phyloP scores from a whole-genome alignment of 208 protist species.

The Crithidia brevicula region DNA sequence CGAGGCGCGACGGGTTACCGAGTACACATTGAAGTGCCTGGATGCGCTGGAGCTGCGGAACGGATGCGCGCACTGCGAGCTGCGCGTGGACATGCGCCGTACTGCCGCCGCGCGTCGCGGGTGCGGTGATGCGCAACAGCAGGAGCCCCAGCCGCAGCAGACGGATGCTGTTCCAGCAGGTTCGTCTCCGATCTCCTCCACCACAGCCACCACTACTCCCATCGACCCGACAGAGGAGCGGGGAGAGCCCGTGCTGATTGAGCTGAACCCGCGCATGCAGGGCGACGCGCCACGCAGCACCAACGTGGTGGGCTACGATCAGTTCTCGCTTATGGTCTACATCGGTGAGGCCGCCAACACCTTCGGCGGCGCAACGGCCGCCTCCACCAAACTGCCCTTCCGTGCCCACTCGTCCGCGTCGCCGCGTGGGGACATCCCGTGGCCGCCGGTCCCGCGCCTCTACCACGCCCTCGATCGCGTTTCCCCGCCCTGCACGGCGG shows the following conservation, averaged over 20 bases:
- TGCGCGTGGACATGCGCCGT: constrained; percentile 71
- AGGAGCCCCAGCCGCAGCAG: background rate
- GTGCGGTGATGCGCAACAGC: background rate
- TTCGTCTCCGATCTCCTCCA: background rate
- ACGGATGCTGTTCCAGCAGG: background rate
- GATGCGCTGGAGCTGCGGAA: constrained; percentile 77
- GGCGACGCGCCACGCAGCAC: constrained; percentile 76
- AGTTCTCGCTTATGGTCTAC: constrained; percentile 79
- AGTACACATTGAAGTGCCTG: constrained; percentile 78
- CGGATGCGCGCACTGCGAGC: constrained; percentile 84
- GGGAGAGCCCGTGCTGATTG: constrained; percentile 81
- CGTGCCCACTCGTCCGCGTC: background rate
- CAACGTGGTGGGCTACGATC: constrained; percentile 79
- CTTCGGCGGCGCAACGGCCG: constrained; percentile 38
- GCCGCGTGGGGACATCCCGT: constrained; percentile 44
- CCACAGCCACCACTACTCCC: background rate
- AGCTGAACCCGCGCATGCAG: constrained; percentile 87
- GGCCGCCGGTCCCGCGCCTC: constrained; percentile 73
- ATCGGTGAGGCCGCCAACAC: constrained; percentile 52
- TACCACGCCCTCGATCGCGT: constrained; percentile 38
- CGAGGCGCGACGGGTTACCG: constrained; percentile 63
- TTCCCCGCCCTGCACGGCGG: constrained; percentile 28
- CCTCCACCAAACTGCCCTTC: constrained; percentile 23
- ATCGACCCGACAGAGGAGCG: background rate
- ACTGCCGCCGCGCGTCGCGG: constrained; percentile 24